Evolutionary conservation across 2,329 filamentous ascomycete genomes (phyloP).

Genomic region (Neurospora sp.): DNA sequence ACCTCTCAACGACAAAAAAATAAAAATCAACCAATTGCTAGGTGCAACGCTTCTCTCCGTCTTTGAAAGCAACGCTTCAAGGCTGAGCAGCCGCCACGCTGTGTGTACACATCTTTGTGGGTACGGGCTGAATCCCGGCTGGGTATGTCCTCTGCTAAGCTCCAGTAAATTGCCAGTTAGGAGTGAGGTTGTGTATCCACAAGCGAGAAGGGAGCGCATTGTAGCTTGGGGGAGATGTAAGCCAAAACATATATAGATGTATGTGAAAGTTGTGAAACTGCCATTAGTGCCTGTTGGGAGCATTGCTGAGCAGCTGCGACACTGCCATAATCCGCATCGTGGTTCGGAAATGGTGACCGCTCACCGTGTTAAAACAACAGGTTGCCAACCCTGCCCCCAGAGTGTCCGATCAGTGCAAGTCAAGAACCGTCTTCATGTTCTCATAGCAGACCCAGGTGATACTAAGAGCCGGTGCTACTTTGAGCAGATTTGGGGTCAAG

Average conservation of each 20-base stretch:
- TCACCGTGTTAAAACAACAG: not conserved
- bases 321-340: not conserved
- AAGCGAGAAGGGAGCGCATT: not conserved
- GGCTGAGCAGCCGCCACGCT: not conserved
- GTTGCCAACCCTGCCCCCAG: not conserved
- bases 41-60: not conserved
- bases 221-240: not conserved
- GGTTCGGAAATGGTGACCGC: not conserved
- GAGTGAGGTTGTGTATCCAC: not conserved
- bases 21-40: not conserved
- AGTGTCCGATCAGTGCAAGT: constrained; percentile 31
- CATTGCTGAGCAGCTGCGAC: not conserved
- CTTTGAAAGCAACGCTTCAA: not conserved
- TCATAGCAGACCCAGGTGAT: constrained; percentile 94
- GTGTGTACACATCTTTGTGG: not conserved
- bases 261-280: not conserved
- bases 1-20: not conserved
- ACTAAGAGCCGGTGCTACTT: constrained; percentile 90
- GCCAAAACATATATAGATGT: not conserved
- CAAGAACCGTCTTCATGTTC: constrained; percentile 68
- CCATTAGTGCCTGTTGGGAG: not conserved
- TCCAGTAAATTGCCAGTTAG: not conserved
- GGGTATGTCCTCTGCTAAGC: not conserved
- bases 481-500: constrained; percentile 86
- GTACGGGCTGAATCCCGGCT: not conserved